Percentiles rank a stretch among this genome's conserved stretches.
These are phyloP conservation scores for Trichothecium sympodiale DNA, from an alignment of 2,329 filamentous ascomycete genomes.

Conservation along the genomic window DNA sequence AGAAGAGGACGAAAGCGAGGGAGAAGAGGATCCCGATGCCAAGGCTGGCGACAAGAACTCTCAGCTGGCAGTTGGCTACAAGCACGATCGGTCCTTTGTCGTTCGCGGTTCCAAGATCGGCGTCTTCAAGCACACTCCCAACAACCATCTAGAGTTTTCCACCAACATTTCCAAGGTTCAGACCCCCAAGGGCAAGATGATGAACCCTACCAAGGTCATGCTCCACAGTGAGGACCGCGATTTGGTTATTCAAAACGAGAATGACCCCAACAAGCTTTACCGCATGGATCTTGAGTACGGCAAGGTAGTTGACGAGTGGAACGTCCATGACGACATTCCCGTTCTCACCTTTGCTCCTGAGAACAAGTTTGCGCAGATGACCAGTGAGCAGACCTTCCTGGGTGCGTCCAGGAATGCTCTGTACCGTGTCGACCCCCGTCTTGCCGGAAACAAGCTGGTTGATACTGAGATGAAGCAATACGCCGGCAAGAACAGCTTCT, in stretches of 20 bases:
- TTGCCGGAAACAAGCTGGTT: conserved; percentile 84
- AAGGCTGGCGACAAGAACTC: conserved; percentile 75
- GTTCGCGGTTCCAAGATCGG: conserved; percentile 96
- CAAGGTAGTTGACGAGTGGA: conserved; percentile 98
- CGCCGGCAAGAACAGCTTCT: conserved; percentile 93
- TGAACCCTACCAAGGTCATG: conserved; percentile 96
- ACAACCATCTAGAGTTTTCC: conserved; percentile 89
- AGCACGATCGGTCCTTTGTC: conserved; percentile 93
- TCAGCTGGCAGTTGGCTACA: conserved; percentile 90
- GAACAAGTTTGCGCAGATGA: conserved; percentile 98
- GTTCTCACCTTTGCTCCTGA: conserved; percentile 88
- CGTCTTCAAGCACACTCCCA: conserved; percentile 90
- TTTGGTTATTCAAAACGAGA: conserved; percentile 74
- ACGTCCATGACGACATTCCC: conserved; percentile 90
- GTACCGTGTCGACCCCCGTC: conserved; percentile 85
- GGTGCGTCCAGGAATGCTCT: conserved; percentile 88
- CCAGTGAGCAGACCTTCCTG: conserved; percentile 85
- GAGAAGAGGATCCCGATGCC: conserved; percentile 63
- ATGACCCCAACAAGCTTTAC: conserved; percentile 83
- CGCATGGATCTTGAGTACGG: conserved; percentile 97
- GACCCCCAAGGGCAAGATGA: conserved; percentile 75
- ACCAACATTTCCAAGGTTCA: conserved; percentile 96
- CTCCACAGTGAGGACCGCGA: conserved; percentile 82
- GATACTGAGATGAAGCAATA: conserved; percentile 93
- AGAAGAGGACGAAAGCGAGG: conserved; percentile 62